Conservation (phyloP, 2,329 filamentous ascomycete species). For the Acephala macrosclerotiorum region DNA sequence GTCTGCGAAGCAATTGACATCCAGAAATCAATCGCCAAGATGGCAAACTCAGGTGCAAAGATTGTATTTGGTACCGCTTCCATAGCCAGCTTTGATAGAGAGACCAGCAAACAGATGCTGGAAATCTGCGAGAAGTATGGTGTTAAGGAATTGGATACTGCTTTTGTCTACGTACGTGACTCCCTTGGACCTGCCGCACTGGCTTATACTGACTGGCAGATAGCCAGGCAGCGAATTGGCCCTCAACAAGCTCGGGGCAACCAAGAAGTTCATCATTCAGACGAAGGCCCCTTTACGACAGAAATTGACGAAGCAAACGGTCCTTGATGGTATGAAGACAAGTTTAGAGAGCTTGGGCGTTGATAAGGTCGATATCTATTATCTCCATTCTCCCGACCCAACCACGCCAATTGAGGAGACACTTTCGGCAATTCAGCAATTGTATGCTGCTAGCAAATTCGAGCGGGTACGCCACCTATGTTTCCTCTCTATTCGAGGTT, state of each 20-base stretch:
- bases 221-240: conserved; percentile 35
- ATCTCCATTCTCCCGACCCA: conserved; percentile 46
- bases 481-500: conserved; percentile 53
- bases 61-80: conserved; percentile 24
- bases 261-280: conserved; percentile 37
- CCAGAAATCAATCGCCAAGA: conserved; percentile 5
- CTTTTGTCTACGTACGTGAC: conserved; percentile 33
- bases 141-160: conserved; percentile 38
- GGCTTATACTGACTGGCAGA: conserved; percentile 2
- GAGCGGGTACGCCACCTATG: conserved; percentile 58
- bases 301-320: conserved; percentile 32
- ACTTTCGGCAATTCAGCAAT: conserved; percentile 42
- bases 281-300: conserved; percentile 39
- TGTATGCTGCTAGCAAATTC: conserved; percentile 45
- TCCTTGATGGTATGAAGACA: conserved; percentile 37
- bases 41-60: conserved; percentile 22
- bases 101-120: conserved; percentile 19
- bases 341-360: conserved; percentile 35
- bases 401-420: conserved; percentile 44
- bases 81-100: conserved; percentile 6
- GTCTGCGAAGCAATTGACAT: conserved; percentile 2
- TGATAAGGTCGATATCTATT: conserved; percentile 66
- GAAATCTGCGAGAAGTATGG: conserved; percentile 33
- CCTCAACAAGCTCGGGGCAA: conserved; percentile 32
- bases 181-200: not conserved